These are phyloP conservation scores for Saxispiralis lemnorum DNA, from an alignment of 495 filamentous ascomycete species.

Conservation along the genomic window DNA sequence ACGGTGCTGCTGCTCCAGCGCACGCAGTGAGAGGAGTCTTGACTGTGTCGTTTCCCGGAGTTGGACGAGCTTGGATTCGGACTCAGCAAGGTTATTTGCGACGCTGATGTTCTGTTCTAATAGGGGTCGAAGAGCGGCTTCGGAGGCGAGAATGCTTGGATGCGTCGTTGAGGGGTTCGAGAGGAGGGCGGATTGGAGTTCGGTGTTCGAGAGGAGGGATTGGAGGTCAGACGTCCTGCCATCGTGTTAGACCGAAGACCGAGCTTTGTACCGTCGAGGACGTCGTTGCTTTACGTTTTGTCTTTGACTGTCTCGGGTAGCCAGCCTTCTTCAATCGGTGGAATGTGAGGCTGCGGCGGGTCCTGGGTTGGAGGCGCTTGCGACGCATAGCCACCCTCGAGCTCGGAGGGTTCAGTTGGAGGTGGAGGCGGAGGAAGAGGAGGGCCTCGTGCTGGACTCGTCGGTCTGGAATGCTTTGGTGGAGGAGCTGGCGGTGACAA, in stretches of 20 bases:
- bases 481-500: conserved; percentile 25
- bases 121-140: conserved; percentile 38
- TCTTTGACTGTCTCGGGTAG: conserved; percentile 23
- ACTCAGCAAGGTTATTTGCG: conserved; percentile 38
- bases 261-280: background rate
- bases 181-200: conserved; percentile 24
- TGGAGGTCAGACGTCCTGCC: conserved; percentile 25
- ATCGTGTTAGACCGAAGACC: background rate
- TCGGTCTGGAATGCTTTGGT: conserved; percentile 23
- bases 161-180: conserved; percentile 45
- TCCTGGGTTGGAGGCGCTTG: background rate
- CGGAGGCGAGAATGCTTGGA: conserved; percentile 39
- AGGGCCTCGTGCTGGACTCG: conserved; percentile 22
- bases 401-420: conserved; percentile 13
- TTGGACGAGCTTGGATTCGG: conserved; percentile 41
- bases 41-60: conserved; percentile 54
- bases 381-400: conserved; percentile 3
- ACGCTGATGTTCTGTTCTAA: conserved; percentile 53
- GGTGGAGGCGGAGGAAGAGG: conserved; percentile 26
- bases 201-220: conserved; percentile 19
- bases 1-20: conserved; percentile 79
- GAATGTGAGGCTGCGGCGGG: conserved; percentile 12
- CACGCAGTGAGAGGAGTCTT: conserved; percentile 64
- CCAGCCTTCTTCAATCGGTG: conserved; percentile 24
- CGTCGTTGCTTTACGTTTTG: conserved; percentile 20